Conservation (phyloP, 106 monocot species). For the Acorus gramineus region DNA sequence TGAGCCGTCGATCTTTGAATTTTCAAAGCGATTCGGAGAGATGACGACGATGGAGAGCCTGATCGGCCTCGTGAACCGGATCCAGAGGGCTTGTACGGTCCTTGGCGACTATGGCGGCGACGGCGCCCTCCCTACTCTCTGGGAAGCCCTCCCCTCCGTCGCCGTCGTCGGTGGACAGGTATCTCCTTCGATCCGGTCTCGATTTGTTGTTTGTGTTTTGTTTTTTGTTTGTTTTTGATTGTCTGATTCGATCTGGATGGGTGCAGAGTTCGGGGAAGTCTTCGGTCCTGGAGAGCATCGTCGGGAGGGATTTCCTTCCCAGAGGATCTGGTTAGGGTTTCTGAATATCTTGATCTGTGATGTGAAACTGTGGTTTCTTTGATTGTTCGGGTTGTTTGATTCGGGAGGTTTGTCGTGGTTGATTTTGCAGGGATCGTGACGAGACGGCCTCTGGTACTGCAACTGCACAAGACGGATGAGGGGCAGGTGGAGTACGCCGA, state of each 20-base stretch:
- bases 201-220: not conserved
- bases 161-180: conserved; percentile 68
- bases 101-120: conserved; percentile 52
- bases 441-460: conserved; percentile 24
- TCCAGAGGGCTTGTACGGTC: conserved; percentile 57
- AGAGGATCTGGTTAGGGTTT: too few relatives aligned
- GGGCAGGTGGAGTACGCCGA: conserved; percentile 19
- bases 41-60: conserved; percentile 69
- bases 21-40: not conserved
- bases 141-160: conserved; percentile 59
- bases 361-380: not conserved
- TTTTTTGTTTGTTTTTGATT: not conserved
- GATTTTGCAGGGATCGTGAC: conserved; percentile 21
- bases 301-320: too few relatives aligned
- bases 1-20: too few relatives aligned
- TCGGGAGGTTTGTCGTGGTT: not conserved
- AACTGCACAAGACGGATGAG: conserved; percentile 21
- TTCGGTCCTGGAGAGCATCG: too few relatives aligned
- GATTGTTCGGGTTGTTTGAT: not conserved
- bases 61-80: conserved; percentile 52
- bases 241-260: not conserved
- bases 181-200: not conserved
- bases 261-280: not conserved
- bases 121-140: conserved; percentile 40
- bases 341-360: too few relatives aligned